A percentile compares a stretch with the other conserved stretches of the same genome.
Conservation (phyloP, 306 rosid species). For the Amphicarpaea edgeworthii region DNA sequence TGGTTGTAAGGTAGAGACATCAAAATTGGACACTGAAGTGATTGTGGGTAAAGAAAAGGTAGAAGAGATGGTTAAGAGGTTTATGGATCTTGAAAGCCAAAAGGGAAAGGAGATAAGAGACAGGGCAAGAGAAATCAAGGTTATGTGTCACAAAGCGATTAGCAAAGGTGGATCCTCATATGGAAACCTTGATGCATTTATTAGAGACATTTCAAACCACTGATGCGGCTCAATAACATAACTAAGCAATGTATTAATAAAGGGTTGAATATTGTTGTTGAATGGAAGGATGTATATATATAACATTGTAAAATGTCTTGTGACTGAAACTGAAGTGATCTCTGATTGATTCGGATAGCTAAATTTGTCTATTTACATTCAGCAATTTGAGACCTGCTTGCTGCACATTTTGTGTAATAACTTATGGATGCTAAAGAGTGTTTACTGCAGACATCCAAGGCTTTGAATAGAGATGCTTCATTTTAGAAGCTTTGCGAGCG, state of each 20-base stretch:
- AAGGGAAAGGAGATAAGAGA: constrained; percentile 51
- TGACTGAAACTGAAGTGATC: too few species aligned
- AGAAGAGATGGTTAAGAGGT: constrained; percentile 37
- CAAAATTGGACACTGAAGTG: constrained; percentile 34
- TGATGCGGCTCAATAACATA: background rate
- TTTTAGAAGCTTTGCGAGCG: too few species aligned
- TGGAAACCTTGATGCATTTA: constrained; percentile 54
- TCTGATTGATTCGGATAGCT: background rate
- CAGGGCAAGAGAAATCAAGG: constrained; percentile 51
- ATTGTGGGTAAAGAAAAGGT: constrained; percentile 42
- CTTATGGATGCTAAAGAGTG: background rate
- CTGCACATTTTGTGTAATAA: background rate
- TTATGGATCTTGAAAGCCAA: constrained; percentile 48
- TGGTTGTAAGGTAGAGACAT: constrained; percentile 48
- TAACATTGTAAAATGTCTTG: constrained; percentile 18
- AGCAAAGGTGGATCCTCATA: constrained; percentile 57
- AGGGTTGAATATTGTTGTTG: background rate
- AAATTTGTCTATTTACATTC: background rate
- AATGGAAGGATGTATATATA: too few species aligned
- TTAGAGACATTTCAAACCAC: constrained; percentile 46
- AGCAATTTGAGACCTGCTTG: background rate
- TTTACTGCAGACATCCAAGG: too few species aligned
- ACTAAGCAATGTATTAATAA: background rate
- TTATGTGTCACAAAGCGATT: constrained; percentile 50
- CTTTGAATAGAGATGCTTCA: too few species aligned